Percentiles rank a stretch among this genome's conserved stretches.
Conservation (phyloP, 2,329 filamentous ascomycete genomes). For the Fusarium sp. region DNA sequence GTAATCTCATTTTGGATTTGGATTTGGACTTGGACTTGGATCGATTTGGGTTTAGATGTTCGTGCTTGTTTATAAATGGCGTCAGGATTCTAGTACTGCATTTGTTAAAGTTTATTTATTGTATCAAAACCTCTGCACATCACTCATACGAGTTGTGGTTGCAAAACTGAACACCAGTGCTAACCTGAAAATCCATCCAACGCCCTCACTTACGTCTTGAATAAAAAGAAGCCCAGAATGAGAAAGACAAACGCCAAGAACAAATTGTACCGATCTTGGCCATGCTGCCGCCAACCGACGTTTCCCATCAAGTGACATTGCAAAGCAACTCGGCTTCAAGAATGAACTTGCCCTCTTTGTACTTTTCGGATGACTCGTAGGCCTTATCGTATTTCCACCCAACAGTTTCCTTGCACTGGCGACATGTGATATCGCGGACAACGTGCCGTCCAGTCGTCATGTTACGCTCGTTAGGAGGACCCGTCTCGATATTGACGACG, state of each 20-base stretch:
- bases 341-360: constrained; percentile 99
- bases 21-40: neutral
- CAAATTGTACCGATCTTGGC: neutral
- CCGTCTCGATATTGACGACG: constrained; percentile 89
- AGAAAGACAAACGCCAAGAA: constrained; percentile 29
- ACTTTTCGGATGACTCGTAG: constrained; percentile 91
- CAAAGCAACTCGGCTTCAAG: constrained; percentile 91
- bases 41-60: neutral
- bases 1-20: neutral
- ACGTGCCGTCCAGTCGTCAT: constrained; percentile 98
- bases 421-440: constrained; percentile 91
- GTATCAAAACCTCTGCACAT: constrained; percentile 7
- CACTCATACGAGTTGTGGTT: constrained; percentile 22
- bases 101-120: constrained; percentile 15
- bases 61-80: constrained; percentile 11
- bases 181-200: constrained; percentile 14
- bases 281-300: neutral
- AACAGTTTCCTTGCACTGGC: constrained; percentile 90
- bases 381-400: constrained; percentile 99
- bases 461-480: constrained; percentile 90
- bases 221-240: neutral
- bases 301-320: constrained; percentile 69
- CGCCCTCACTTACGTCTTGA: constrained; percentile 11
- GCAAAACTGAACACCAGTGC: constrained; percentile 14
- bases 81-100: constrained; percentile 12